Base-by-base conservation (phyloP, 75 land plant genomes). In the Cupressus sempervirens region DNA sequence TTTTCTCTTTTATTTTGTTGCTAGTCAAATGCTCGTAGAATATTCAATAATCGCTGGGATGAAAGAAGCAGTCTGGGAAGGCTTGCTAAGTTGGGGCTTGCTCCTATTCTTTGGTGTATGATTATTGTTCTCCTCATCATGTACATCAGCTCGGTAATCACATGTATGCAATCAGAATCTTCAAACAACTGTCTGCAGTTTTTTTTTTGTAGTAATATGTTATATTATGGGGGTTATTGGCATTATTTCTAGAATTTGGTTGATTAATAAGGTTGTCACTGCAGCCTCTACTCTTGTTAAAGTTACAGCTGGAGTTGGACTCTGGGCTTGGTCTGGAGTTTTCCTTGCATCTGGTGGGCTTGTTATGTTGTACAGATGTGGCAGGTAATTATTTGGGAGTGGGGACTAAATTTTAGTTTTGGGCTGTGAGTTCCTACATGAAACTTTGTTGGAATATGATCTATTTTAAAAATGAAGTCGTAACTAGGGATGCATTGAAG, bases 1-100 rank as follows among this genome's bases (percentile, higher is more conserved):
- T 77, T 26, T 79, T 30, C 18, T 23, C 16, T 36, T 83, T 84
- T 50, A 83, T 65, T 34, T 32, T 89, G 36, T 86, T 67, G 29
- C 50, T 90, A 98, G 99, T 94, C 96, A 76, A 98, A 98, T 92
- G 99, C 99, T 76, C 90, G 93, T 83, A 89, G 94, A 76, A 81
- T 98, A 72, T 94, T 91, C 85, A 94, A 93, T n/a, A 96, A 89
- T 43, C 95, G 95, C 36, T 93, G 93, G 87, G 99, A 96, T 88
- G 93, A 90, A 30, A 94, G 91, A 76, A 90, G 90, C 30, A 81
- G 84, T 15, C 41, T 95, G 35, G 96, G 94, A 79, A 90, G 87
- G 70, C n/a, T 98, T 84, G 87, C 93, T 76, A 98, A 94, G 89
- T 75, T 98, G 86, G 99, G 99, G 76, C 93, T 98, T 84, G 99